Evolutionary conservation across 148 eudicot species (phyloP).

Genomic region (Rhododendron henanense): DNA sequence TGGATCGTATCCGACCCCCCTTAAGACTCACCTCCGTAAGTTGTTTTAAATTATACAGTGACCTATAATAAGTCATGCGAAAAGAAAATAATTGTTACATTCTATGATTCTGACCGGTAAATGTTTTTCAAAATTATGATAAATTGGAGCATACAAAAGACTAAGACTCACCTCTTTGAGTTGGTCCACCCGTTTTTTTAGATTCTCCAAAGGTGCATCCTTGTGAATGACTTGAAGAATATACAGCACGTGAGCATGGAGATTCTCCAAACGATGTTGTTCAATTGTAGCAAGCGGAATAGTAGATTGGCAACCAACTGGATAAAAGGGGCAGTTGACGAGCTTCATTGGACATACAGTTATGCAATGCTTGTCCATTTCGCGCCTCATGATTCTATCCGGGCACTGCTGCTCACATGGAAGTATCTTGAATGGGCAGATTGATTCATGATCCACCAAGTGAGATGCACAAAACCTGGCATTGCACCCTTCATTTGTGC

Average conservation of each 20-base stretch:
- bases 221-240: slow-evolving; percentile 59
- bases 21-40: slow-evolving; percentile 43
- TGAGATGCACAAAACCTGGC: slow-evolving; percentile 67
- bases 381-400: slow-evolving; percentile 64
- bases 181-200: slow-evolving; percentile 48
- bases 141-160: background rate
- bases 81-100: background rate
- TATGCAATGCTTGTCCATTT: slow-evolving; percentile 94
- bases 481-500: slow-evolving; percentile 78
- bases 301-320: slow-evolving; percentile 66
- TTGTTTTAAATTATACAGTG: slow-evolving; percentile 13
- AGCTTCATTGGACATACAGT: slow-evolving; percentile 93
- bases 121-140: background rate
- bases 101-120: background rate
- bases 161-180: slow-evolving; percentile 47
- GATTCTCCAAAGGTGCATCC: slow-evolving; percentile 48
- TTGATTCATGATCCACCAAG: slow-evolving; percentile 56
- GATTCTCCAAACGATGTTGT: slow-evolving; percentile 56
- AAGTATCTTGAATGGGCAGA: slow-evolving; percentile 82
- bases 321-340: slow-evolving; percentile 74
- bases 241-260: slow-evolving; percentile 54
- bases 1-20: background rate
- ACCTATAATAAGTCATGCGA: background rate
- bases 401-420: slow-evolving; percentile 91
- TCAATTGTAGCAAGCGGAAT: slow-evolving; percentile 53